Evolutionary conservation across 2,329 filamentous ascomycete species (phyloP).

Genomic region (Malbranchea zuffiana): DNA sequence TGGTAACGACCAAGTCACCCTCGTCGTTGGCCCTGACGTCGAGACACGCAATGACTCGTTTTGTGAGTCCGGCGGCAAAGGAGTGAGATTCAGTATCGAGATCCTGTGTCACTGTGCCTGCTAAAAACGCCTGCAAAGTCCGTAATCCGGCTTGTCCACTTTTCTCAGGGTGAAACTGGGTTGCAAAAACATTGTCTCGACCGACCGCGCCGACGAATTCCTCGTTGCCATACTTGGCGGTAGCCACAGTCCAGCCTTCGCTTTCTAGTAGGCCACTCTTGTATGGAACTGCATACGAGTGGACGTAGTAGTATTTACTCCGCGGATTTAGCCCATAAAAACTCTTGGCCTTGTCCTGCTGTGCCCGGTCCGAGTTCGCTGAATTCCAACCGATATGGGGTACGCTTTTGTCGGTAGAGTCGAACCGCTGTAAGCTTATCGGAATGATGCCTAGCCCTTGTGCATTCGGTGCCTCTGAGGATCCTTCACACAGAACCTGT

Average conservation of each 20-base stretch:
- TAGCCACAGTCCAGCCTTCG: conserved; percentile 86
- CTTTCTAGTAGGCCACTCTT: conserved; percentile 59
- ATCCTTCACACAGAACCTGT: conserved; percentile 80
- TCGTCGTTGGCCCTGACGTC: conserved; percentile 91
- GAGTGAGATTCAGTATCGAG: conserved; percentile 17
- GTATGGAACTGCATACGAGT: conserved; percentile 83
- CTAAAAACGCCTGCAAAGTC: conserved; percentile 73
- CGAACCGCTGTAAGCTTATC: conserved; percentile 61
- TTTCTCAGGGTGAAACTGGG: conserved; percentile 97
- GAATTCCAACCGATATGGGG: conserved; percentile 99
- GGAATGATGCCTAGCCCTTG: conserved; percentile 67
- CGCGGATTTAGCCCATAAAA: conserved; percentile 68
- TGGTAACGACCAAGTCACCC: conserved; percentile 92
- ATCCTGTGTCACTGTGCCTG: conserved; percentile 54
- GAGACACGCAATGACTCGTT: conserved; percentile 86
- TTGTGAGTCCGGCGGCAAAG: conserved; percentile 61
- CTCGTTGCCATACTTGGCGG: conserved; percentile 74
- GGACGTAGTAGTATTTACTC: conserved; percentile 98
- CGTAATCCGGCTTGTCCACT: conserved; percentile 80
- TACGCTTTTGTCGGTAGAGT: conserved; percentile 71
- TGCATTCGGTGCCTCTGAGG: conserved; percentile 62
- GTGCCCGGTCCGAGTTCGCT: conserved; percentile 47
- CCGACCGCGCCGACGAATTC: conserved; percentile 86
- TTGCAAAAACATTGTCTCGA: conserved; percentile 73
- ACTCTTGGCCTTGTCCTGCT: conserved; percentile 36